Conservation (phyloP, 176 grass and related monocot genomes). For the Triticum dicoccoides region DNA sequence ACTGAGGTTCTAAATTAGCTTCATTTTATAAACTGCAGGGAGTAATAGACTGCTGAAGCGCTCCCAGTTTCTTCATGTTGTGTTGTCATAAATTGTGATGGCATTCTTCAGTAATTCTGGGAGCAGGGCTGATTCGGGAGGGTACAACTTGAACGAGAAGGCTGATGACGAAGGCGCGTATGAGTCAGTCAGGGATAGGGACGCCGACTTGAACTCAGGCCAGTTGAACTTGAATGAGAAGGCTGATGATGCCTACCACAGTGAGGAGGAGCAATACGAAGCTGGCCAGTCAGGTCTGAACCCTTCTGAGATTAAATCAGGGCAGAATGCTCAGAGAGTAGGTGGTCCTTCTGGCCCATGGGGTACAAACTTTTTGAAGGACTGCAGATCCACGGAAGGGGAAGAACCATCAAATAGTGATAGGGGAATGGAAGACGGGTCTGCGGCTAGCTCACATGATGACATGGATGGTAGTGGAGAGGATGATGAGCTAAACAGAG, state of each 20-base stretch:
- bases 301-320: slow-evolving; percentile 32
- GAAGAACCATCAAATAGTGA: slow-evolving; percentile 36
- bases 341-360: slow-evolving; percentile 45
- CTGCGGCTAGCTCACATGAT: slow-evolving; percentile 48
- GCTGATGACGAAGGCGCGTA: slow-evolving; percentile 48
- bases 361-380: slow-evolving; percentile 85
- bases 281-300: slow-evolving; percentile 18
- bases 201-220: slow-evolving; percentile 54
- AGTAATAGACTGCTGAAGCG: slow-evolving; percentile 36
- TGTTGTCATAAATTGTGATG: slow-evolving; percentile 52
- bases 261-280: slow-evolving; percentile 52
- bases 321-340: slow-evolving; percentile 45
- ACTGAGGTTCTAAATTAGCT: slow-evolving; percentile 37
- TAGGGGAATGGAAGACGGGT: slow-evolving; percentile 29
- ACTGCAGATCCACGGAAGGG: slow-evolving; percentile 35
- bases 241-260: slow-evolving; percentile 57
- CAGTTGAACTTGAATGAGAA: slow-evolving; percentile 79
- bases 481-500: slow-evolving; percentile 48
- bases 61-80: slow-evolving; percentile 32
- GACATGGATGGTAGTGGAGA: slow-evolving; percentile 53
- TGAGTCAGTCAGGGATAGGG: slow-evolving; percentile 45
- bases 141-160: slow-evolving; percentile 81
- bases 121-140: slow-evolving; percentile 62
- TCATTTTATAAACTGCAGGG: slow-evolving; percentile 58
- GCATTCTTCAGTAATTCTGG: slow-evolving; percentile 92